phyloP scores from a whole-genome alignment of 148 eudicot genomes.

The Suaeda aralocaspica region DNA sequence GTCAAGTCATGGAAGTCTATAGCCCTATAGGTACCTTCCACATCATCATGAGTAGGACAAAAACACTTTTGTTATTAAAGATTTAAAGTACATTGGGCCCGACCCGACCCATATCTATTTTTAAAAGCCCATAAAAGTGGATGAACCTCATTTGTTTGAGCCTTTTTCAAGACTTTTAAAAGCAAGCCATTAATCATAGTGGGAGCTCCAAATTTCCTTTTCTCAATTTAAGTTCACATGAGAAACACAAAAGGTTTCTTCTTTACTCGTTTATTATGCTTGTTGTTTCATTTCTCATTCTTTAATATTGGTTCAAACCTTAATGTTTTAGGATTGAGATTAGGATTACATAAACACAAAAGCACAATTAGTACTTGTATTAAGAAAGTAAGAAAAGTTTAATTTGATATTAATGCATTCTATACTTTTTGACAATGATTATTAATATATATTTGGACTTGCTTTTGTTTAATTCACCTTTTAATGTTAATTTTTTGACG shows the following conservation, averaged over 20 bases:
- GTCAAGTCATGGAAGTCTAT: conserved; percentile 33
- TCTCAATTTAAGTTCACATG: conserved; percentile 29
- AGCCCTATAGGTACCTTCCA: conserved; percentile 39
- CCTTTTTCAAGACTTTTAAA: conserved; percentile 22
- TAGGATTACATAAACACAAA: too few species aligned
- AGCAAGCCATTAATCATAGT: conserved; percentile 25
- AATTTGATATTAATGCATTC: too few species aligned
- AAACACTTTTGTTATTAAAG: conserved; percentile 4
- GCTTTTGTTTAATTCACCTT: too few species aligned
- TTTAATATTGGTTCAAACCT: neutral
- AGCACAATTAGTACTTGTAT: too few species aligned
- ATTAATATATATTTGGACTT: too few species aligned
- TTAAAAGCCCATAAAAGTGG: conserved; percentile 13
- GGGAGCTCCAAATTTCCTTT: conserved; percentile 18
- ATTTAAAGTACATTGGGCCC: conserved; percentile 17
- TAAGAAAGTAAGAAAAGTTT: too few species aligned
- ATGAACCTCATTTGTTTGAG: conserved; percentile 1
- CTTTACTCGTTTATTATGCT: too few species aligned
- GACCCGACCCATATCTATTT: conserved; percentile 1
- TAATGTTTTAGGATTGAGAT: too few species aligned
- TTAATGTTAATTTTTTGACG: too few species aligned
- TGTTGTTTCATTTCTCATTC: neutral
- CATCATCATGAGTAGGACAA: conserved; percentile 53
- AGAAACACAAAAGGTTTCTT: conserved; percentile 14
- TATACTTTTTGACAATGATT: too few species aligned